phyloP scores from a whole-genome alignment of 305 asterid species.

The Stenogyne calaminthoides region DNA sequence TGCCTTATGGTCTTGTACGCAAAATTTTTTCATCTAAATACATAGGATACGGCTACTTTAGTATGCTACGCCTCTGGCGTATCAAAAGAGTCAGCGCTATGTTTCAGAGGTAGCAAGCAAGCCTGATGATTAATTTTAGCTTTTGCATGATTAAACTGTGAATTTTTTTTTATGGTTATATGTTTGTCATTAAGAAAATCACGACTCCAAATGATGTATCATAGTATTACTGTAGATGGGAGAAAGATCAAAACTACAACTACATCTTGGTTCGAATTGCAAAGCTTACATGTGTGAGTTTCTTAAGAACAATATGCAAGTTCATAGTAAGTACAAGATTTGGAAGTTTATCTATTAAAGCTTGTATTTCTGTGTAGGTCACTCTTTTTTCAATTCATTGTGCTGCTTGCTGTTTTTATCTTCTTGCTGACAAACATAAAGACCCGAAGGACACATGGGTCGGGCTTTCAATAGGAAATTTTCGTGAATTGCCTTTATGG shows the following conservation, averaged over 20 bases:
- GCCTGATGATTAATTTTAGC: background rate
- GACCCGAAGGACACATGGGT: constrained; percentile 61
- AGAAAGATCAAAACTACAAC: constrained; percentile 65
- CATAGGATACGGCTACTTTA: constrained; percentile 28
- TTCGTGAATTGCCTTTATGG: constrained; percentile 37
- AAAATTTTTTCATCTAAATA: constrained; percentile 26
- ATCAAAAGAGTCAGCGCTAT: constrained; percentile 34
- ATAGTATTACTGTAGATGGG: constrained; percentile 52
- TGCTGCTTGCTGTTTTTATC: constrained; percentile 62
- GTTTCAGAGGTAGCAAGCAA: constrained; percentile 33
- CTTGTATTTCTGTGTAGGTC: constrained; percentile 44
- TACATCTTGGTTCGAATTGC: constrained; percentile 55
- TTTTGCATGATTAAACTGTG: background rate
- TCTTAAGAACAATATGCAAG: constrained; percentile 13
- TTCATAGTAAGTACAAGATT: constrained; percentile 15
- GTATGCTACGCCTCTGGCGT: constrained; percentile 42
- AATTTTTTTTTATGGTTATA: background rate
- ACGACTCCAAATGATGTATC: constrained; percentile 1
- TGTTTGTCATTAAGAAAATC: background rate
- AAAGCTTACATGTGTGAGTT: constrained; percentile 74
- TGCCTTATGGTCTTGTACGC: constrained; percentile 55
- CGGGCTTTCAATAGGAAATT: constrained; percentile 32
- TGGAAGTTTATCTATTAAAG: constrained; percentile 19
- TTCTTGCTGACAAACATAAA: constrained; percentile 45
- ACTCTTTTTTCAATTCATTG: constrained; percentile 68